A percentile compares a stretch with the other conserved stretches of the same genome.
These are phyloP conservation scores for Scedosporium minutisporum DNA, from an alignment of 2,329 filamentous ascomycete species.

Conservation along the genomic window DNA sequence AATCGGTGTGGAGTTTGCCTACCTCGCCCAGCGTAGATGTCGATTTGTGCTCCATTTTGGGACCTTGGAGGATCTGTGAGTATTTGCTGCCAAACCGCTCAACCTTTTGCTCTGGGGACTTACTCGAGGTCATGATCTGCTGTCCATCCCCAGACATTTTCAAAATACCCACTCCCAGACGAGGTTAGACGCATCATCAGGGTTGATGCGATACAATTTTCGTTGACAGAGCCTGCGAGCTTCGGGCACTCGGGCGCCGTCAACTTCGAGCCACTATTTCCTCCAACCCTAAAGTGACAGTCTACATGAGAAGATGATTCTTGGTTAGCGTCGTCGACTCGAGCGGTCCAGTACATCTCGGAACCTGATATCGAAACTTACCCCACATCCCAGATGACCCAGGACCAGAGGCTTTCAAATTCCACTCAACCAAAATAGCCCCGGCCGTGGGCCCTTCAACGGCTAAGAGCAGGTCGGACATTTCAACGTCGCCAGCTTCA, in stretches of 20 bases:
- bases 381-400: slow-evolving; percentile 24
- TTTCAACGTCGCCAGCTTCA: slow-evolving; percentile 1
- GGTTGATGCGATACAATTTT: slow-evolving; percentile 51
- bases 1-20: not conserved
- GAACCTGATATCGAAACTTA: slow-evolving; percentile 13
- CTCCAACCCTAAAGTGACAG: not conserved
- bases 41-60: slow-evolving; percentile 16
- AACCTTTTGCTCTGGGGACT: not conserved
- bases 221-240: slow-evolving; percentile 18
- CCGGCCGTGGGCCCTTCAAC: slow-evolving; percentile 53
- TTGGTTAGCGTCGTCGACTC: not conserved
- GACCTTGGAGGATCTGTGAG: not conserved
- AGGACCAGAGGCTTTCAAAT: slow-evolving; percentile 44
- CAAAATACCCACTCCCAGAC: slow-evolving; percentile 35
- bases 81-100: not conserved
- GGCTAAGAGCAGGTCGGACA: not conserved
- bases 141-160: slow-evolving; percentile 55
- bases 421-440: slow-evolving; percentile 64
- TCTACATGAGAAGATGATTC: not conserved
- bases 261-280: slow-evolving; percentile 8
- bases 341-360: not conserved
- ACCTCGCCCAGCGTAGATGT: slow-evolving; percentile 17
- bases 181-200: slow-evolving; percentile 36
- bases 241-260: slow-evolving; percentile 14
- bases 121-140: slow-evolving; percentile 50